Evolutionary conservation across 345 rosid species (phyloP), one percentile per base, ranked within the genome.

Genomic region (Angophora floribunda): DNA sequence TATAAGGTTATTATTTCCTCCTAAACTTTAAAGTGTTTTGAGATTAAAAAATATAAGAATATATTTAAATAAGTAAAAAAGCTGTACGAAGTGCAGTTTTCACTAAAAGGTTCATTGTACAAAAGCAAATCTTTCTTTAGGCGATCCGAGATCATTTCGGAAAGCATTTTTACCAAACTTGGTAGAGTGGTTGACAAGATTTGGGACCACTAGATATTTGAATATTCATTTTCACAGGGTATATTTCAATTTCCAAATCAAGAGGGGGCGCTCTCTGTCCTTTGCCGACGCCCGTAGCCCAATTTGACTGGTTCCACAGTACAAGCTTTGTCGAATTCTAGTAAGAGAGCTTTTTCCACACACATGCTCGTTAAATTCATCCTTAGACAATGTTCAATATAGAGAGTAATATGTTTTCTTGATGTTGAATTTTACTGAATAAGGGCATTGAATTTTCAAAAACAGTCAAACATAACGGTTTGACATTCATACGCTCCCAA

Each of bases 21-120:
- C 70, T n/a, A 61, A 28, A 28, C 8, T 28, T 7, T 6, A 4
- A 12, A 6, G 70, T 28, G 32, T 61, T 61, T 28, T 6, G 70
- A 61, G 32, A 61, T 61, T 28, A 61, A 61, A 7, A 24, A 59
- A 53, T 3, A 53, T 36, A 59, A 9, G 10, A 26, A 59, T 3
- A 53, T 3, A 0, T 53, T 21, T 1, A 0, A 36, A 36, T 2
- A 36, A 36, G 0, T 26, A 13, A 63, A 51, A 63, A 63, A n/a
- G 9, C 16, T 63, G 70, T 63, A 63, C 70, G 17, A 63, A 63
- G 70, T 63, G 17, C 13, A 6, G 14, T 63, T 63, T 63, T 63
- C 70, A 63, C 4, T 13, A 63, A 63, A 28, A 63, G 14, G 70
- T 28, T 13, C 65, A n/a, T 63, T 32, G 2, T 63, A 63, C 16